Percentiles rank a stretch among this genome's conserved stretches.
Conservation (phyloP, 495 filamentous ascomycete genomes). For the Neurospora sp. region DNA sequence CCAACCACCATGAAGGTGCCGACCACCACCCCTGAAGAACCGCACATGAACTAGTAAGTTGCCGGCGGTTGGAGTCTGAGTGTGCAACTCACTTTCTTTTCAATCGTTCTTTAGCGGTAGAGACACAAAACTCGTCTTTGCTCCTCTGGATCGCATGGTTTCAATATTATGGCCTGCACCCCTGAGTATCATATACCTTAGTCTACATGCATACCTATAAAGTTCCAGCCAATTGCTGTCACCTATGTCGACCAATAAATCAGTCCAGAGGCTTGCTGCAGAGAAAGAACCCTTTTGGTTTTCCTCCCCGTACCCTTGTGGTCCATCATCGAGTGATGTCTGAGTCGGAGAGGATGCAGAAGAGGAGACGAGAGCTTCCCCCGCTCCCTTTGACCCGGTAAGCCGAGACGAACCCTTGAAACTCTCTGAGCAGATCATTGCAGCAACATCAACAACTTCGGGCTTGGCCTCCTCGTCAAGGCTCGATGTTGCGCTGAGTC, state of each 20-base stretch:
- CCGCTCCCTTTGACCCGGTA: not conserved
- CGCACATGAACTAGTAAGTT: not conserved
- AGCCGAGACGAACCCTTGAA: not conserved
- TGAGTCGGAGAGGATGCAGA: not conserved
- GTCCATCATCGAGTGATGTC: not conserved
- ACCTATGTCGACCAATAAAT: not conserved
- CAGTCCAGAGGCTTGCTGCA: not conserved
- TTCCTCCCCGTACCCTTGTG: not conserved
- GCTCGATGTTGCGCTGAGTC: not conserved
- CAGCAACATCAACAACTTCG: not conserved
- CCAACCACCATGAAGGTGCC: not conserved
- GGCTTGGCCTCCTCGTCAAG: not conserved
- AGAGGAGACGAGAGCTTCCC: not conserved
- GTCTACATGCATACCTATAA: not conserved
- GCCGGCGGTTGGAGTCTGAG: not conserved
- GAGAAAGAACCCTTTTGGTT: not conserved
- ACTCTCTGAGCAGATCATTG: not conserved
- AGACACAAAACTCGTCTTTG: not conserved
- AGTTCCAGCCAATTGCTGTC: not conserved
- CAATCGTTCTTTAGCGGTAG: not conserved
- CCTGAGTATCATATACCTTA: not conserved
- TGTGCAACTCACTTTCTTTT: not conserved
- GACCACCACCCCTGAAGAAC: not conserved
- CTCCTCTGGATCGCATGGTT: not conserved
- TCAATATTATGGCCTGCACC: not conserved